Evolutionary conservation across 371 early-diverging fungal genomes (phyloP), one percentile per base, ranked within the genome.

Genomic region (Paraphysoderma sedebokerense): DNA sequence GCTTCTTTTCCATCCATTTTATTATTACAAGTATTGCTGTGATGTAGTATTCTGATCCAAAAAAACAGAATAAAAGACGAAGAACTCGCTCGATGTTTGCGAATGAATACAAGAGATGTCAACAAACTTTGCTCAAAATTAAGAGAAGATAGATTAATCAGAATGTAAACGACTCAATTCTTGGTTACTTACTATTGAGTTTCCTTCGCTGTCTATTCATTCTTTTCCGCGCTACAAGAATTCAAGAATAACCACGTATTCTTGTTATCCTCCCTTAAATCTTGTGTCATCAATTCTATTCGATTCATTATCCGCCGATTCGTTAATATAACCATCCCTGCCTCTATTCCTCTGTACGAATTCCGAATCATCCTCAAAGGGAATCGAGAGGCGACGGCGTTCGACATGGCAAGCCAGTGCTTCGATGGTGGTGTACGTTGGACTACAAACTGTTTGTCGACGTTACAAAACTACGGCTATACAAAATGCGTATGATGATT

Each of bases 381-480:
- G 19, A n/a, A n/a, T n/a, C n/a, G n/a, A n/a, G n/a, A n/a, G n/a
- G n/a, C n/a, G n/a, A n/a, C n/a, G n/a, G n/a, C n/a, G n/a, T n/a
- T n/a, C n/a, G n/a, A n/a, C n/a, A n/a, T n/a, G n/a, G n/a, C n/a
- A n/a, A n/a, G n/a, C 54, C 75, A 9, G 67, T 79, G 15, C 74
- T 78, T 12, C 76, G 75, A 56, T 74, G 79, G 29, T 87, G 82
- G 54, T 89, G 85, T 56, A 85, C 83, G 52, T 69, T 92, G 11
- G 92, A 92, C 60, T 91, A 89, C 63, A 82, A 82, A 60, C 76
- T 79, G 38, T 88, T 92, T 63, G 83, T 92, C 0, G 86, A 91
- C 52, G 87, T 87, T 15, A 81, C 88, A 32, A 91, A 90, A 56
- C 90, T 77, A 77, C 78, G 81, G 55, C 87, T 92, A 65, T 81